Evolutionary conservation across 2,329 filamentous ascomycete species (phyloP).

Genomic region (Tolypocladium capitatum): DNA sequence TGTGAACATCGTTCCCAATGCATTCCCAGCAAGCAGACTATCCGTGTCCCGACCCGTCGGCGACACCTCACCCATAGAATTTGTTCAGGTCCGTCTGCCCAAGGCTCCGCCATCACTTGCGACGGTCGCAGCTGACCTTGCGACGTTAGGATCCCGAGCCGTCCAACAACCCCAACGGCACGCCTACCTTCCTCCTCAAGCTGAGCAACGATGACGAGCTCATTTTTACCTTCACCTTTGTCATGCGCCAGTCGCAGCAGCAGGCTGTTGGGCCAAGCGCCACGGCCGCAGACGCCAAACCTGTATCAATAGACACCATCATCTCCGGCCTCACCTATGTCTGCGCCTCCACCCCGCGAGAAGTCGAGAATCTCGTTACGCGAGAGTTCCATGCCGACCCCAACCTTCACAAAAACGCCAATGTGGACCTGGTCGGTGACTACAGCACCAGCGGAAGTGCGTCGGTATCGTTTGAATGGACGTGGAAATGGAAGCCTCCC

Average conservation of each 20-base stretch:
- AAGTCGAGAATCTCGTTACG: slow-evolving; percentile 88
- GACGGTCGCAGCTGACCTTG: slow-evolving; percentile 5
- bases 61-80: slow-evolving; percentile 72
- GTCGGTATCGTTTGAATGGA: slow-evolving; percentile 84
- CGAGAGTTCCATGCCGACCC: slow-evolving; percentile 94
- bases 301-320: slow-evolving; percentile 49
- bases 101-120: not conserved
- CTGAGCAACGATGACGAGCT: slow-evolving; percentile 85
- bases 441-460: slow-evolving; percentile 71
- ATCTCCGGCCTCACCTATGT: slow-evolving; percentile 88
- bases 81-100: slow-evolving; percentile 60
- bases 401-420: slow-evolving; percentile 92
- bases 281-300: slow-evolving; percentile 36
- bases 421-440: slow-evolving; percentile 90
- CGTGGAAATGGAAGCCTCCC: slow-evolving; percentile 93
- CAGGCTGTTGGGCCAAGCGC: slow-evolving; percentile 21
- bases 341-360: slow-evolving; percentile 70
- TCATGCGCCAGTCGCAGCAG: slow-evolving; percentile 45
- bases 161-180: slow-evolving; percentile 25
- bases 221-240: slow-evolving; percentile 83
- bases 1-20: slow-evolving; percentile 69
- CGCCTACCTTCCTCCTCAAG: slow-evolving; percentile 72
- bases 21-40: slow-evolving; percentile 72
- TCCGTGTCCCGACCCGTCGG: slow-evolving; percentile 56
- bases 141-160: slow-evolving; percentile 60